Evolutionary conservation across 306 rosid genomes (phyloP), one percentile per base, ranked within the genome.

Genomic region (Potentilla sterilis): DNA sequence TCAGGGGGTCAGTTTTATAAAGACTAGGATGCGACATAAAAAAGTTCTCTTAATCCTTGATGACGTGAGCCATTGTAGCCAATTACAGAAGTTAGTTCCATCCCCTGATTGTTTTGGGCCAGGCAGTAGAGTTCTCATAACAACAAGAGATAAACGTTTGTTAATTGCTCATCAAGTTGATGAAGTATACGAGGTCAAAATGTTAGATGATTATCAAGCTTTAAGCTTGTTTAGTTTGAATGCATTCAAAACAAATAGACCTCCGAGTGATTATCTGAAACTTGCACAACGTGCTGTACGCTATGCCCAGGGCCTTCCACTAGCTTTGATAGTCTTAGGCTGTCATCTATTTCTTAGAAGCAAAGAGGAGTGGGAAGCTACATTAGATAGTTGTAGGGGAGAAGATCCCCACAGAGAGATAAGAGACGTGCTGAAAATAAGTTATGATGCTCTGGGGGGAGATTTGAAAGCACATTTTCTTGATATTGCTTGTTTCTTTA

Each of bases 401-500:
- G 75, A 63, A 42, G 44, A 8, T 65, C 85, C 85, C 6, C 69
- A 47, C 13, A 61, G 59, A 66, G 77, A 82, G 48, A 84, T 87
- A 38, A 77, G 62, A 9, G 49, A 67, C 66, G 77, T 78, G 16
- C 84, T 85, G 16, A 69, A 77, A 54, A 65, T 82, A 8, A 85
- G 86, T 64, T 85, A 19, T 79, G 84, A 85, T 18, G 64, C 72
- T 28, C 51, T 85, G 63, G 80, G 79, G 2, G 77, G 47, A 0
- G 21, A 61, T 24, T 66, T 69, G 4, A 55, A 70, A 4, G 72
- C 44, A 5, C 76, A 76, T 18, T 82, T 82, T 7, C 79, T 85
- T 14, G 84, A 82, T 5, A 70, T 85, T 43, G 86, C 88, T 35
- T 82, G 84, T n/a, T 85, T 85, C 76, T 80, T 85, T 28, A 74